Evolutionary conservation across 116 monocot species (phyloP).

Genomic region (Iris pallida): DNA sequence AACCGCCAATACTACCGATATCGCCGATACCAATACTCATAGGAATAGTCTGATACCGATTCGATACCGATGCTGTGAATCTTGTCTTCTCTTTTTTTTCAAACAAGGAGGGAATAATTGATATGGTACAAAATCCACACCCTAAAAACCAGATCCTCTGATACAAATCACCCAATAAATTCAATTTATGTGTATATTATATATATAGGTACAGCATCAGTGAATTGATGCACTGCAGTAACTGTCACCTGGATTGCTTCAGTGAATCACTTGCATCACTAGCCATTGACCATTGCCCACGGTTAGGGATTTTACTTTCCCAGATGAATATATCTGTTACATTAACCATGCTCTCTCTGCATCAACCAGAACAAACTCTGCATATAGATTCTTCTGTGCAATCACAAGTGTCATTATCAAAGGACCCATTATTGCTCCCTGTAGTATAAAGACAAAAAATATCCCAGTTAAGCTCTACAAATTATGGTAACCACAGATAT

Average conservation of each 20-base stretch:
- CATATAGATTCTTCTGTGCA: conserved; percentile 80
- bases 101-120: background rate
- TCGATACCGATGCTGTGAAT: too few species aligned
- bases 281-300: background rate
- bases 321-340: background rate
- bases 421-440: conserved; percentile 97
- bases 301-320: background rate
- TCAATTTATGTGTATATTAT: background rate
- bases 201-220: background rate
- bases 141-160: background rate
- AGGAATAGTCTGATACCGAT: too few species aligned
- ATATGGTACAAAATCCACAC: background rate
- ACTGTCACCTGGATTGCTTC: background rate
- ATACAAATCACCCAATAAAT: background rate
- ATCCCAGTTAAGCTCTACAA: background rate
- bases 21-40: too few species aligned
- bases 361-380: conserved; percentile 75
- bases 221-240: background rate
- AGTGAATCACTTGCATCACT: background rate
- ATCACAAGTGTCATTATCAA: conserved; percentile 76
- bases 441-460: conserved; percentile 9
- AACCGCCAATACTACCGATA: too few species aligned
- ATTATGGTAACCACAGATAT: background rate
- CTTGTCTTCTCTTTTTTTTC: too few species aligned
- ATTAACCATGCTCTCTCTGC: conserved; percentile 25